Evolutionary conservation across 2,329 filamentous ascomycete species (phyloP), one percentile per base, ranked within the genome.

Genomic region (Zymoseptoria brevis): DNA sequence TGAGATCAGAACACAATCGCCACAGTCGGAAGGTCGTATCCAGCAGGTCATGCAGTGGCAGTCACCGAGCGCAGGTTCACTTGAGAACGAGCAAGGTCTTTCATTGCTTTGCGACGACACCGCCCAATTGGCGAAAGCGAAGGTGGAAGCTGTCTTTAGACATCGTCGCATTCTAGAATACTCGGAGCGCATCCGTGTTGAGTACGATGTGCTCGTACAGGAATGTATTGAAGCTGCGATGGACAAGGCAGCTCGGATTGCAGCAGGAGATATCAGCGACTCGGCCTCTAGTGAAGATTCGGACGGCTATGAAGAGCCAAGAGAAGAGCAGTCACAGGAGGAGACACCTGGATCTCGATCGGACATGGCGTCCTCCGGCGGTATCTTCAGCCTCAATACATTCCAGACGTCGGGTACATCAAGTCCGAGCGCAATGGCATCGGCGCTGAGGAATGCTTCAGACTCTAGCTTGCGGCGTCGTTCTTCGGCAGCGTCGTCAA

Each of bases 11-110:
- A 96, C 93, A 0, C 89, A 96, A 71, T 99, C 94, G 4, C 94
- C 94, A 0, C 90, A 96, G 70, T 99, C 95, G 0, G 94, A 99
- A 72, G 94, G 90, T 50, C 87, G 93, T 30, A 95, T 97, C 67
- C 89, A 89, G 1, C 94, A 99, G 73, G 92, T 99, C 5, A 74
- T 95, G 66, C 91, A 96, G 72, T 99, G 95, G 94, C 91, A 96
- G 70, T 96, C 93, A 4, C 94, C 94, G 0, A 92, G 90, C 68
- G 88, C 87, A 54, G 93, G 93, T 69, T 94, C 91, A 0, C 76
- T 96, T 16, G 94, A 99, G 63, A 91, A 96, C 72, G 93, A 97
- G 71, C 89, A 95, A 69, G 94, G 94, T 0, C 78, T 99, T 22
- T 87, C 90, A 45, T 75, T 91, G 24, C 78, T 99, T n/a, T 96